Evolutionary conservation across 1,284 basidiomycete species (phyloP), one percentile per base, ranked within the genome.

Genomic region (Irpex sp.): DNA sequence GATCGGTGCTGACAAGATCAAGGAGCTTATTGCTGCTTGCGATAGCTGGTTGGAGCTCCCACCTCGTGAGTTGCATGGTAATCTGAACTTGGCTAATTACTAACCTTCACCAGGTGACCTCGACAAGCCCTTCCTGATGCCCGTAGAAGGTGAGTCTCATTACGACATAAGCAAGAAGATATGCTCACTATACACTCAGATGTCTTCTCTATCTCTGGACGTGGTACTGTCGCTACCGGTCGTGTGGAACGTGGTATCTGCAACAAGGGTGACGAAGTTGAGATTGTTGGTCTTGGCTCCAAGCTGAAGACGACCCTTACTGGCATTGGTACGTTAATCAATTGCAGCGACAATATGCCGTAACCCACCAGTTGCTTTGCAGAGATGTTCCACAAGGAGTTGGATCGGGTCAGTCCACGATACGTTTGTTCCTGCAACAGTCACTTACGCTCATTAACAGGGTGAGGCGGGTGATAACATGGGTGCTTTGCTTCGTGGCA

Each of bases 311-410:
- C 97, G 11, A 97, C 92, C 38, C 81, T 99, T 64, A 99, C 96
- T 70, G 96, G 96, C 70, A 96, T 98, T 74, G 94, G 93, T 93
- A 67, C 66, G 89, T 67, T 15, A 15, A 13, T 52, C 13, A 51
- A 15, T 37, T 54, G 47, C 3, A 61, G 7, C 49, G 52, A 3
- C 37, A 62, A 57, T 31, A 8, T 13, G 21, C n/a, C n/a, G 13
- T 37, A 56, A 56, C 36, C 31, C 34, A 62, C 58, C 44, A 60
- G 66, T 68, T 8, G 13, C 59, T 17, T 2, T 60, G 13, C 68
- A 93, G 97, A 99, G 80, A 98, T 98, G 94, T 99, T 99, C 90
- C 96, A 98, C 85, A 98, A 98, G 84, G 97, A 99, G 81, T 87
- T 99, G 66, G 97, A 99, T 62, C 88, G 96, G 65, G 89, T 89